Evolutionary conservation across 192 early-diverging fungal genomes (phyloP), one percentile per base, ranked within the genome.

Genomic region (Entomortierella beljakovae): DNA sequence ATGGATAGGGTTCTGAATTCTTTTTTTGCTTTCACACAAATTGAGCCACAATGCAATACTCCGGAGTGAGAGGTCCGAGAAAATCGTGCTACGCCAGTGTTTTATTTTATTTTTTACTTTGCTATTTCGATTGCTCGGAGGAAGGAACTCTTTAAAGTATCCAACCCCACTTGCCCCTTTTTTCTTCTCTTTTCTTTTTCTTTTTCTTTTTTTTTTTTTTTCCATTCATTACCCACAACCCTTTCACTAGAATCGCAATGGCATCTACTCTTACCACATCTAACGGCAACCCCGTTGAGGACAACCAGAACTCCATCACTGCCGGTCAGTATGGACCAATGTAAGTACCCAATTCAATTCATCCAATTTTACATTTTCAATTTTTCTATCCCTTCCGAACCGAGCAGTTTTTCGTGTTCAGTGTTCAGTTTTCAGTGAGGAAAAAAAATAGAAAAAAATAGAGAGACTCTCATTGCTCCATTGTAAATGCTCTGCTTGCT

Each of bases 301-400:
- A 89, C 80, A 91, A 91, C 83, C 87, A 87, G 81, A 87, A 88
- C 57, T 87, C 87, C 61, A 55, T 85, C 66, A 89, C 90, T 33
- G 87, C 84, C 40, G 90, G 90, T 56, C 70, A 75, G 48, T 71
- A 74, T 54, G 90, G 90, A 1, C 90, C 90, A 0, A 81, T 88
- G 71, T 74, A 74, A 74, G 71, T 74, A 33, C 52, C 13, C 60
- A 62, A 16, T 43, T 20, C 57, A 31, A 18, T 35, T 8, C 33
- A 8, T 1, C 56, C 9, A 1, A 8, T 38, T 31, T 52, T 43
- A 25, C 52, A 1, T 38, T 13, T 46, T 16, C 3, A 2, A 11
- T 20, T 46, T 46, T 11, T 15, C 20, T 11, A 1, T 42, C 5
- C 2, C 46, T 68, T 59, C 62, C 62, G 62, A 64, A 22, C 62